Evolutionary conservation across 192 early-diverging fungal species (phyloP).

Genomic region (Backusella psychrophila): DNA sequence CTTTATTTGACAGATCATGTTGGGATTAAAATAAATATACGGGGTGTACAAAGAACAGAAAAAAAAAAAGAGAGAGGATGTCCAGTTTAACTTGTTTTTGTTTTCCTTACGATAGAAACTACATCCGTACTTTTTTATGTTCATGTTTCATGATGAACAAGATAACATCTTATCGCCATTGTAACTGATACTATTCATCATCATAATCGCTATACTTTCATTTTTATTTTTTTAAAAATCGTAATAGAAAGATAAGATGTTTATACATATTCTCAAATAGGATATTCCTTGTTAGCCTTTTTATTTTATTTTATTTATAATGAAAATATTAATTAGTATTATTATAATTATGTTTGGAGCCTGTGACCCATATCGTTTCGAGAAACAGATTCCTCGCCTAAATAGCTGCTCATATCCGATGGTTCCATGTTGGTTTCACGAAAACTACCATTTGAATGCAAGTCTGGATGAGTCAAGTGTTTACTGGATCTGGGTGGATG

Average conservation of each 20-base stretch:
- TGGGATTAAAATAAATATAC: neutral
- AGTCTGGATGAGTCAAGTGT: constrained; percentile 15
- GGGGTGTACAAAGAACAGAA: neutral
- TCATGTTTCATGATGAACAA: neutral
- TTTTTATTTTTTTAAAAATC: neutral
- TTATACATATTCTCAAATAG: neutral
- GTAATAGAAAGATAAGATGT: neutral
- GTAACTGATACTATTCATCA: neutral
- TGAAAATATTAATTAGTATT: neutral
- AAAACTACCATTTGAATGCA: neutral
- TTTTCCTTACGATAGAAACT: neutral
- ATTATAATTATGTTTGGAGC: neutral
- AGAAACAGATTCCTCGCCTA: neutral
- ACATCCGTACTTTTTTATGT: neutral
- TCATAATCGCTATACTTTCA: neutral
- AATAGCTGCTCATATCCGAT: neutral
- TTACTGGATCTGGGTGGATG: neutral
- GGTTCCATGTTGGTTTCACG: neutral
- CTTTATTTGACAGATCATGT: neutral
- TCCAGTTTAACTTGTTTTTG: neutral
- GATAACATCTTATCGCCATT: neutral
- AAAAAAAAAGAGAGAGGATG: neutral
- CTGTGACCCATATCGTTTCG: constrained; percentile 4
- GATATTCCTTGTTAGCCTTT: neutral
- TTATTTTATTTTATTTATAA: neutral